Evolutionary conservation across 495 filamentous ascomycete genomes (phyloP).

Genomic region (Opeltia flavorubescens): DNA sequence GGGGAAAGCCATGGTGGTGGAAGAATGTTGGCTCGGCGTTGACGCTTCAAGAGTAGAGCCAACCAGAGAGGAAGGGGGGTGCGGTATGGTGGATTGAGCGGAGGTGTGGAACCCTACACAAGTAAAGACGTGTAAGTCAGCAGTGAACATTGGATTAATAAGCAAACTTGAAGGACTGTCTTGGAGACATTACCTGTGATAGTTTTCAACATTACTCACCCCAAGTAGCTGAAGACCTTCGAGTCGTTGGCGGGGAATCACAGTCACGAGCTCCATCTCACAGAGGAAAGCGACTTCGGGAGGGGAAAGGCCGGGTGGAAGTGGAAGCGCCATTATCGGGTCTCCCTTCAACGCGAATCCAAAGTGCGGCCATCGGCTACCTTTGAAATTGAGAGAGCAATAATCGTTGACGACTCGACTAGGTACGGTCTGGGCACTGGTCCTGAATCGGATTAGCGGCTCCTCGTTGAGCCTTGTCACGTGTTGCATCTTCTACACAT

Average conservation of each 20-base stretch:
- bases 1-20: slow-evolving; percentile 80
- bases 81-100: slow-evolving; percentile 69
- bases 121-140: not conserved
- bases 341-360: not conserved
- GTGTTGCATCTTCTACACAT: no score
- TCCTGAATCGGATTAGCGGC: no score
- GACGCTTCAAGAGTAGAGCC: slow-evolving; percentile 90
- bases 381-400: no score
- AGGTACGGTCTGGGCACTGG: no score
- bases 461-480: no score
- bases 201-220: slow-evolving; percentile 38
- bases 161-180: no score
- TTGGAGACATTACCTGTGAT: slow-evolving; percentile 2
- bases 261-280: slow-evolving; percentile 90
- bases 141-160: no score
- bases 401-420: no score
- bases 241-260: slow-evolving; percentile 81
- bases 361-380: no score
- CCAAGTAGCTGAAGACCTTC: slow-evolving; percentile 72
- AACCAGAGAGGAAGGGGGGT: slow-evolving; percentile 83
- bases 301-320: slow-evolving; percentile 72
- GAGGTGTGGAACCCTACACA: slow-evolving; percentile 56
- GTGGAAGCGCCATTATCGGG: slow-evolving; percentile 60
- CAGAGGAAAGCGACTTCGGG: slow-evolving; percentile 88
- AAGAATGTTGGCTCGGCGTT: slow-evolving; percentile 84